Evolutionary conservation across 805 yeast species (phyloP).

Genomic region (Candida patagonica): DNA sequence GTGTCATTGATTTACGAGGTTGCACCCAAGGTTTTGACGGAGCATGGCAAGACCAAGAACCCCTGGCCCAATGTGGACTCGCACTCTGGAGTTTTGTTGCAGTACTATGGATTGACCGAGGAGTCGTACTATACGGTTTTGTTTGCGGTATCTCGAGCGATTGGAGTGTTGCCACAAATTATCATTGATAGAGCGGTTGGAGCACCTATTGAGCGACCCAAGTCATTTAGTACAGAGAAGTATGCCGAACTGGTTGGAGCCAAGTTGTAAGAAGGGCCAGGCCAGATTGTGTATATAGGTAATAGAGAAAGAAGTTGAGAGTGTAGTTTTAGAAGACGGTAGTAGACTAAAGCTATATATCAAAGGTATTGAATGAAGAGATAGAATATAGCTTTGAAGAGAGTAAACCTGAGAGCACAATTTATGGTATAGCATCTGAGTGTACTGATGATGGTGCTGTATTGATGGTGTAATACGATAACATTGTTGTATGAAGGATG

Average conservation of each 20-base stretch:
- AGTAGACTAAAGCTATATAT: too few relatives aligned
- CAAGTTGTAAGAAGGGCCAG: constrained; percentile 17
- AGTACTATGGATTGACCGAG: constrained; percentile 78
- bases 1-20: constrained; percentile 72
- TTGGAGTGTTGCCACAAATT: constrained; percentile 79
- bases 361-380: too few relatives aligned
- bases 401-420: too few relatives aligned
- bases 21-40: constrained; percentile 70
- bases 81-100: constrained; percentile 76
- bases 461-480: too few relatives aligned
- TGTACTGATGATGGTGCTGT: too few relatives aligned
- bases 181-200: constrained; percentile 80
- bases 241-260: constrained; percentile 59
- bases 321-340: too few relatives aligned
- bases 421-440: too few relatives aligned
- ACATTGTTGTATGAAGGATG: too few relatives aligned
- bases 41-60: constrained; percentile 86
- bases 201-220: constrained; percentile 79
- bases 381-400: too few relatives aligned
- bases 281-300: too few relatives aligned
- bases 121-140: constrained; percentile 76
- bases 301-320: too few relatives aligned
- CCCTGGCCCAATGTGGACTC: constrained; percentile 92
- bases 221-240: constrained; percentile 89
- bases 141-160: constrained; percentile 80